phyloP scores from a whole-genome alignment of 495 filamentous ascomycete species.

The Aspergillus hancockii region DNA sequence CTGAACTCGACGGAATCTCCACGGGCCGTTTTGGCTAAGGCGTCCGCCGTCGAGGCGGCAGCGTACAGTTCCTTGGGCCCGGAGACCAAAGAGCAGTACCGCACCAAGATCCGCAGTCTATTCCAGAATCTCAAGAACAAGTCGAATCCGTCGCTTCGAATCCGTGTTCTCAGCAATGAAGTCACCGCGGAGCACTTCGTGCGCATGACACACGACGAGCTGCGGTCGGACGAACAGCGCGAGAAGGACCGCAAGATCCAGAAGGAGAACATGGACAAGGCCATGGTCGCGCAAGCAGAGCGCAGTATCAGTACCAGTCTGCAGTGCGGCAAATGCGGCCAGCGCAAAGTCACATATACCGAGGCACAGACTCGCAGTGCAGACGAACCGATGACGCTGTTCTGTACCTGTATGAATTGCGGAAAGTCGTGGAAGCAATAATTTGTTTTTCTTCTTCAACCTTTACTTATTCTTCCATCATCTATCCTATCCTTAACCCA shows the following conservation, averaged over 20 bases:
- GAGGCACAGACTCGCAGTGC: conserved; percentile 95
- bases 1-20: conserved; percentile 44
- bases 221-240: conserved; percentile 71
- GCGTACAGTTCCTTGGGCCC: conserved; percentile 64
- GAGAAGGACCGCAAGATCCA: conserved; percentile 67
- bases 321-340: conserved; percentile 83
- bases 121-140: conserved; percentile 94
- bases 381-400: conserved; percentile 63
- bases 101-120: conserved; percentile 82
- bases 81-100: conserved; percentile 72
- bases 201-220: conserved; percentile 70
- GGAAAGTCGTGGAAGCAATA: conserved; percentile 54
- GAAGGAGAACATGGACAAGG: conserved; percentile 92
- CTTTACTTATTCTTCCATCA: background rate
- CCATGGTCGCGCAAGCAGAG: conserved; percentile 86
- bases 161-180: conserved; percentile 70
- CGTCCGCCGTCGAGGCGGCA: conserved; percentile 71
- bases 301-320: conserved; percentile 83
- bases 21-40: conserved; percentile 64
- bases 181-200: conserved; percentile 74
- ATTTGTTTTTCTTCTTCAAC: conserved; percentile 12
- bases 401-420: conserved; percentile 53
- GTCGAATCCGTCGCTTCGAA: conserved; percentile 73
- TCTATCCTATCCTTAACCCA: conserved; percentile 7
- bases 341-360: conserved; percentile 91